Evolutionary conservation across 202 grass and related monocot genomes (phyloP), one percentile per base, ranked within the genome.

Genomic region (Panicum virgatum): DNA sequence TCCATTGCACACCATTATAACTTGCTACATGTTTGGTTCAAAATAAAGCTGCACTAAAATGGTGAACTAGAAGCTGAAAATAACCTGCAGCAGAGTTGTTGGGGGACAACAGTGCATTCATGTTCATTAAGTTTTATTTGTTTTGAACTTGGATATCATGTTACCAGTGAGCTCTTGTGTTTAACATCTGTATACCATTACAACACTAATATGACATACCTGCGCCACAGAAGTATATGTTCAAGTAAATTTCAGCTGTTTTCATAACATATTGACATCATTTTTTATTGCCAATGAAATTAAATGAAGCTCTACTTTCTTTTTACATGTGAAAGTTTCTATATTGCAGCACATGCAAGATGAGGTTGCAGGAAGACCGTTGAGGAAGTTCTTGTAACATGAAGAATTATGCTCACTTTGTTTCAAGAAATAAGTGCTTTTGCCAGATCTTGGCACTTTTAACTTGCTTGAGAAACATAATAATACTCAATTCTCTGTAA

Each of bases 331-430:
- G 3, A 23, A 62, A 62, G 56, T 69, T 53, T 60, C 1, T 66
- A 56, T 43, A 20, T 81, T 50, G 56, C 58, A 81, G 89, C 89
- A 90, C 32, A 87, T 90, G 89, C 89, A 90, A 87, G 89, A 90
- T 46, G 80, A 87, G 71, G 89, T 87, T 66, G 84, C 80, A 1
- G 89, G 81, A 56, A 84, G 89, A 69, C 84, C 80, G 1, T 39
- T 15, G 9, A 84, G 81, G 76, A 87, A 87, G 45, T 90, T 87
- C 76, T 69, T 87, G 39, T 87, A 73, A 87, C 14, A 19, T 48
- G 37, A 30, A 10, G 42, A 42, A 45, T 68, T 27, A 42, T 52
- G 18, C 59, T 67, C 16, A 0, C 78, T 42, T 67, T 45, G 38
- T 14, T 87, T 82, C 66, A 61, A 76, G 40, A 60, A 82, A 76